Base-by-base conservation (phyloP, 202 grass and related monocot genomes). In the Panicum virgatum region DNA sequence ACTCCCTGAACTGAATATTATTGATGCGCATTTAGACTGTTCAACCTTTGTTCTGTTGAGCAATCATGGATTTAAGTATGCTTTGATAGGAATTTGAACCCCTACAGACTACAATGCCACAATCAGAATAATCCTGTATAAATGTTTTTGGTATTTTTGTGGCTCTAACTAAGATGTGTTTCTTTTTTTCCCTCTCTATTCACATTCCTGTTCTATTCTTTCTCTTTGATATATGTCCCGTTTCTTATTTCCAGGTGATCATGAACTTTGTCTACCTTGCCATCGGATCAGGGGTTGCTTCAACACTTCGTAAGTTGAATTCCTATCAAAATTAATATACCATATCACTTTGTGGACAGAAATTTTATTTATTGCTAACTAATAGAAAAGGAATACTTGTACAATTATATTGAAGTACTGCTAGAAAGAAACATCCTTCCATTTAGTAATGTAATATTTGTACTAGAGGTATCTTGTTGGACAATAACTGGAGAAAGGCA, bases 381-480 rank as follows among this genome's bases (percentile, higher is more conserved):
- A 20, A 43, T 43, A 53, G 4, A 30, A 42, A 48, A 39, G 27
- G 0, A 25, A 4, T 50, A 51, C 44, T 72, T 40, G 54, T 40
- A 82, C 32, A 50, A 32, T 72, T 40, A 66, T 40, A 82, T 15
- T 38, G 0, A 19, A 52, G 26, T 37, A 26, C 3, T 43, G 26
- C n/a, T 32, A 72, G 20, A 75, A 61, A 59, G 42, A 75, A 80
- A 11, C 9, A 2, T 80, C 14, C 5, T 20, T 69, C 3, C 39
- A 70, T 45, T 76, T 62, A 82, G 4, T 71, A 69, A 40, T 47
- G 27, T 78, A 9, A 22, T 75, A 50, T 45, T 79, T 78, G 22
- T 64, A 34, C 61, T 73, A 97, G 94, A 97, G 87, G 89, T 97
- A 26, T 82, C 86, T 66, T 88, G 89, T 46, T 97, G 94, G 94